Percentiles rank a stretch among this genome's conserved stretches.
These are phyloP conservation scores for Coriaria nepalensis DNA, from an alignment of 306 rosid genomes.

Conservation along the genomic window DNA sequence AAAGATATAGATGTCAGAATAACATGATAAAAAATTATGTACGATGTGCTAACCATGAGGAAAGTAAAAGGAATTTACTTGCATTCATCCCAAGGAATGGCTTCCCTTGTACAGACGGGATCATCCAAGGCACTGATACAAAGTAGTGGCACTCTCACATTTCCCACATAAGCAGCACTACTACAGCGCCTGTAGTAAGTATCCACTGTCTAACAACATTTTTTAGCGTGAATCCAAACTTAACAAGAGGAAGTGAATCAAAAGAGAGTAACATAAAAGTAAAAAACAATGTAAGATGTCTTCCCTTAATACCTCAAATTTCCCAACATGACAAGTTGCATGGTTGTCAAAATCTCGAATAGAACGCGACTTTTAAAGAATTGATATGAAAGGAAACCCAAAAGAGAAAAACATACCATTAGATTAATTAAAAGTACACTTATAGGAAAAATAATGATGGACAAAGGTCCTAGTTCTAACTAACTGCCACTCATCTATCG, in stretches of 20 bases:
- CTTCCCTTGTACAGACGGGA: conserved; percentile 83
- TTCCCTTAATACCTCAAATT: conserved; percentile 34
- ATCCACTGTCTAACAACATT: conserved; percentile 87
- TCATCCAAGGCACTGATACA: conserved; percentile 83
- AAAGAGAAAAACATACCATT: not conserved
- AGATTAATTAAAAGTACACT: not conserved
- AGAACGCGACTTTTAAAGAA: conserved; percentile 42
- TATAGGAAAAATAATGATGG: too few relatives aligned
- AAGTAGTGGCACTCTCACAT: conserved; percentile 68
- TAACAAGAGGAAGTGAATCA: too few relatives aligned
- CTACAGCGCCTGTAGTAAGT: conserved; percentile 74
- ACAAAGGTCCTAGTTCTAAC: too few relatives aligned
- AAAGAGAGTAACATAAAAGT: too few relatives aligned
- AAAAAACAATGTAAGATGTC: conserved; percentile 6
- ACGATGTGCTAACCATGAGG: too few relatives aligned
- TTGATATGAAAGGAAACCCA: too few relatives aligned
- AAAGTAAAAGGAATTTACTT: conserved; percentile 24
- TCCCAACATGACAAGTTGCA: conserved; percentile 43
- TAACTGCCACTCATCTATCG: too few relatives aligned
- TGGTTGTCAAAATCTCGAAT: conserved; percentile 51
- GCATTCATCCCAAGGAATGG: conserved; percentile 99
- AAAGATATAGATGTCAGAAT: not conserved
- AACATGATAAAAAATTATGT: not conserved
- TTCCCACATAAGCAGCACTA: conserved; percentile 55
- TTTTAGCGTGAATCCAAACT: too few relatives aligned